Evolutionary conservation across 1,284 basidiomycete species (phyloP).

Genomic region (Peniophora sp.): DNA sequence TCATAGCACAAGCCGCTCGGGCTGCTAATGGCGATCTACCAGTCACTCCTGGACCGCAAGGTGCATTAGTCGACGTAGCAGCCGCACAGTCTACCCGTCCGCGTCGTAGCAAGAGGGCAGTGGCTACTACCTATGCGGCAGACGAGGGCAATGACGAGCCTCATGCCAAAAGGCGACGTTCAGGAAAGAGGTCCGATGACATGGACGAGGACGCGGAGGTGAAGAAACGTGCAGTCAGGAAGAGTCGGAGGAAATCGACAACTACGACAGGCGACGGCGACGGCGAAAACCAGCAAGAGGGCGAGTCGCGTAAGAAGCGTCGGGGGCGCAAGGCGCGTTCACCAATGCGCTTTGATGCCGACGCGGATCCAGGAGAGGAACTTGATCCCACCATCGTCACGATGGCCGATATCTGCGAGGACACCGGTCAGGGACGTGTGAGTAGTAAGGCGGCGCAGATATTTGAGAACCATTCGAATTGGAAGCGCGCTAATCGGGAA

Average conservation of each 20-base stretch:
- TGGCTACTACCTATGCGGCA: no score
- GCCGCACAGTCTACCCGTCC: no score
- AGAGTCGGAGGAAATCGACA: neutral
- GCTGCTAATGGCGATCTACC: neutral
- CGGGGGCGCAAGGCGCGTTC: conserved; percentile 20
- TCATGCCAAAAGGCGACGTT: conserved; percentile 3
- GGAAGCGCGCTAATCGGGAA: conserved; percentile 59
- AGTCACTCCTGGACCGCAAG: no score
- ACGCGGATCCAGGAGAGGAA: conserved; percentile 61
- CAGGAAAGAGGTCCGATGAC: neutral
- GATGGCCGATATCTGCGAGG: conserved; percentile 68
- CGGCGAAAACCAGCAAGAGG: conserved; percentile 4
- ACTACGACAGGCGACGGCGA: neutral
- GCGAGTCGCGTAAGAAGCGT: conserved; percentile 18
- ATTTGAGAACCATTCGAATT: conserved; percentile 55
- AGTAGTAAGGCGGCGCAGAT: conserved; percentile 67
- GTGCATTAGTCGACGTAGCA: no score
- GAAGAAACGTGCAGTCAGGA: no score
- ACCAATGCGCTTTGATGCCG: conserved; percentile 43
- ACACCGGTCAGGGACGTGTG: conserved; percentile 65
- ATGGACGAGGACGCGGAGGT: neutral
- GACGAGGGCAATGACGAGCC: neutral
- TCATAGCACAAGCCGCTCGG: neutral
- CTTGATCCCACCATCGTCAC: conserved; percentile 71
- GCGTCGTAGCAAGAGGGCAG: no score